Evolutionary conservation across 192 early-diverging fungal species (phyloP), one percentile per base, ranked within the genome.

Genomic region (Coemansia sp.): DNA sequence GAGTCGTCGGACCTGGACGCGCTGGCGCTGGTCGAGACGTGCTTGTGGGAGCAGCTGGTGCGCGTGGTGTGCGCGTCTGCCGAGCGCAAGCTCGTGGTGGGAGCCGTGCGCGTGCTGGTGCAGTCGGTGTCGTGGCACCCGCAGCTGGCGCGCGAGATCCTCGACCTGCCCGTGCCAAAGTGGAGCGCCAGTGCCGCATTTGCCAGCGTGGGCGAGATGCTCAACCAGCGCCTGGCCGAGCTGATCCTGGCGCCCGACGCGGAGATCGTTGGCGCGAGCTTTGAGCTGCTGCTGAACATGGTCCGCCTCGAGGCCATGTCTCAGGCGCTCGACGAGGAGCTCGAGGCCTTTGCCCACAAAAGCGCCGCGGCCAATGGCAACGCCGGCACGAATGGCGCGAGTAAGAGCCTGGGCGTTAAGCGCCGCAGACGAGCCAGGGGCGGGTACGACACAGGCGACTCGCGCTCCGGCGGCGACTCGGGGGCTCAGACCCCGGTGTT

Each of bases 41-140:
- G 77, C 24, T 40, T 84, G 71, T 84, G 82, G 82, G 73, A 77
- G 41, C 74, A 84, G 73, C 76, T 84, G 24, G 73, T 84, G 40
- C 74, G 73, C 3, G 22, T 79, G 11, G 36, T 76, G 71, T 52
- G 68, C 27, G 31, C 33, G 40, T 84, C 82, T 47, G 51, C 59
- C 2, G 82, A 84, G 66, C 77, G 77, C 33, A 68, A 72, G 42
- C 71, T 78, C 15, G 82, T 84, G 0, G 15, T 84, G 7, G 82
- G 82, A 29, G 73, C 82, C 6, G 10, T 74, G 65, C 68, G 82
- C 6, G 65, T 84, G 1, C 62, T 84, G 74, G 77, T 76, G 34
- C 82, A 84, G 65, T 62, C 77, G 9, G 61, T 84, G 9, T 47
- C 82, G 16, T 84, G 82, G 74, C 82, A 84, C 47, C 82, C 82